phyloP scores from a whole-genome alignment of 441 rosid species.

The Erodium texanum region DNA sequence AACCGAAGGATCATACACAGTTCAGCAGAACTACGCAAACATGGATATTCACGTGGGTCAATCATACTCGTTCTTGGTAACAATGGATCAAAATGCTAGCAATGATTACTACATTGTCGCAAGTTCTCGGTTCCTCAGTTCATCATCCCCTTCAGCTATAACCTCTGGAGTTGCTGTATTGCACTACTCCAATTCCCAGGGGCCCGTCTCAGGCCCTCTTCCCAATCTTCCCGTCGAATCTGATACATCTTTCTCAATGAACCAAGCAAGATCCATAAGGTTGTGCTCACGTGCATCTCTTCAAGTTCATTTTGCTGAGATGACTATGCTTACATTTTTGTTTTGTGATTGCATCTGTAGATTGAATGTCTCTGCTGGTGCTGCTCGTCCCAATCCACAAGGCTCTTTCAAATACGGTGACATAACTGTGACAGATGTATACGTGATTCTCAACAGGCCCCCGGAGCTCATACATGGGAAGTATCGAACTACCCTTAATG shows the following conservation, averaged over 20 bases:
- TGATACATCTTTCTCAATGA: conserved; percentile 62
- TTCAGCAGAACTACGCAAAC: conserved; percentile 60
- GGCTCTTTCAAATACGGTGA: conserved; percentile 64
- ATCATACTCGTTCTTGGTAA: conserved; percentile 64
- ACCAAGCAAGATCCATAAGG: conserved; percentile 91
- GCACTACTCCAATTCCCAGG: conserved; percentile 65
- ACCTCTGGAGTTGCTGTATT: conserved; percentile 56
- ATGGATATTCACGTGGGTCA: conserved; percentile 89
- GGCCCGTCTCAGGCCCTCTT: conserved; percentile 51
- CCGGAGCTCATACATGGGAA: conserved; percentile 35
- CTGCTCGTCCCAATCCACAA: conserved; percentile 66
- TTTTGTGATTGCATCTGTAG: no score
- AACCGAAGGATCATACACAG: conserved; percentile 89
- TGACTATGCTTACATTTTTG: conserved; percentile 1
- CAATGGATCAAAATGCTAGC: conserved; percentile 65
- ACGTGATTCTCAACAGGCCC: conserved; percentile 38
- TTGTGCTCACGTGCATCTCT: conserved; percentile 2
- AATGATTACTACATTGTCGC: conserved; percentile 77
- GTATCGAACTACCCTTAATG: conserved; percentile 52
- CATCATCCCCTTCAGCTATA: conserved; percentile 13
- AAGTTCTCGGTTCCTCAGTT: conserved; percentile 57
- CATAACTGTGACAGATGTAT: conserved; percentile 38
- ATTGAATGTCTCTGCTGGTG: conserved; percentile 62
- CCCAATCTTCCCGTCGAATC: conserved; percentile 73
- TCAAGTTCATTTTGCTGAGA: background rate